A percentile compares a stretch with the other conserved stretches of the same genome.
These are phyloP conservation scores for Corchorus olitorius DNA, from an alignment of 345 rosid species.

Conservation along the genomic window DNA sequence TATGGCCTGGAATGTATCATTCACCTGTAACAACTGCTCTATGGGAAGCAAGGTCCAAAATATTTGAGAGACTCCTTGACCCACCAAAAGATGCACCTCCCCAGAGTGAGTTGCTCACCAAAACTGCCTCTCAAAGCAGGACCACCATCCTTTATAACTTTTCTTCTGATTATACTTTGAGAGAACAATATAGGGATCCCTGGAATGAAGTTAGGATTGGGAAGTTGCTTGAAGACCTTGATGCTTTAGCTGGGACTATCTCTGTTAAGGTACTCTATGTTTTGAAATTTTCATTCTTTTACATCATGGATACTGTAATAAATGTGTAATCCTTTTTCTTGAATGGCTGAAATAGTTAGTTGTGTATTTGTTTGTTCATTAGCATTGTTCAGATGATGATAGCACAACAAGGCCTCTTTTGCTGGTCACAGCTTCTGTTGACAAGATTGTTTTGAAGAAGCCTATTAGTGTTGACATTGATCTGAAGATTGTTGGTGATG, in stretches of 20 bases:
- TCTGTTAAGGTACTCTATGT: slow-evolving; percentile 59
- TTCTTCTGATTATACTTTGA: slow-evolving; percentile 64
- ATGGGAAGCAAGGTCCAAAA: slow-evolving; percentile 78
- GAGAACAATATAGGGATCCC: slow-evolving; percentile 87
- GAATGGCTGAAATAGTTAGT: not conserved
- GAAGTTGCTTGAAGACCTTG: slow-evolving; percentile 87
- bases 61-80: slow-evolving; percentile 47
- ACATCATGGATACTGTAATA: not conserved
- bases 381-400: slow-evolving; percentile 71
- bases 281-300: not conserved
- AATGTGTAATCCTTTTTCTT: not conserved
- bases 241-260: slow-evolving; percentile 92
- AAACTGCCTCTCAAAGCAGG: slow-evolving; percentile 68
- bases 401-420: slow-evolving; percentile 58
- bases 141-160: slow-evolving; percentile 67
- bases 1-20: slow-evolving; percentile 97
- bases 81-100: slow-evolving; percentile 26
- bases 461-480: slow-evolving; percentile 64
- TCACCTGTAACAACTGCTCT: slow-evolving; percentile 87
- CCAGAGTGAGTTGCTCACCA: slow-evolving; percentile 35
- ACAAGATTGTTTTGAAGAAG: slow-evolving; percentile 68
- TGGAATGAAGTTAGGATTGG: slow-evolving; percentile 85
- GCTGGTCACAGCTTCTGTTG: slow-evolving; percentile 91
- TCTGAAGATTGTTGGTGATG: slow-evolving; percentile 65
- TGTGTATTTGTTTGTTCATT: slow-evolving; percentile 19